Base-by-base conservation (phyloP, 1,284 basidiomycete species). In the Ceratobasidium theobromae region DNA sequence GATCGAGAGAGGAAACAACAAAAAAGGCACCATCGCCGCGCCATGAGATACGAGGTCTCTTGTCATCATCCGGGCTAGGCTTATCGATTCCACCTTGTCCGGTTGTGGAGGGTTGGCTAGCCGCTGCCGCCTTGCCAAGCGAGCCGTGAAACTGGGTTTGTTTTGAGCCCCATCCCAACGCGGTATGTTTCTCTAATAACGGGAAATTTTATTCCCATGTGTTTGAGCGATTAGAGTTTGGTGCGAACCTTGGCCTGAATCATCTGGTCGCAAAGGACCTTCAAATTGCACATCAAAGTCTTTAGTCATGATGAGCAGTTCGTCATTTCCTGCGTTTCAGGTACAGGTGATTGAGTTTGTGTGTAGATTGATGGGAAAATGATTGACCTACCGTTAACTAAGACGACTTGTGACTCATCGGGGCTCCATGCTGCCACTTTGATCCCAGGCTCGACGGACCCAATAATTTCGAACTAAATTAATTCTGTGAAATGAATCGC, bases 111-210 rank as follows among this genome's bases (percentile, higher is more conserved):
- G 82, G 81, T 68, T 85, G 84, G 1, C 76, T 73, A 1, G 76
- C 72, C 0, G 93, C 92, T 3, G 91, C 91, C 8, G 85, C 80
- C 76, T 98, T 99, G 30, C 97, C 97, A 3, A 95, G 81, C 0
- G 94, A 95, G 12, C 97, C 97, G 72, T 98, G 95, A 75, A 99
- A 99, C 75, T 99, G 97, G 0, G 97, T 99, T 72, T 91, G 84
- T 74, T 96, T 97, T 3, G 92, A 93, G 30, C 97, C 97, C 97
- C 97, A 99, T 8, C 97, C 97, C 64, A 98, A 92, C 71, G 95
- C 93, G 72, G 98, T 93, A 4, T 91, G 93, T 41, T 87, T 85
- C 75, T 94, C 94, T 93, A 72, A 1, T 43, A 55, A 30, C n/a
- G 16, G 14, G 25, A 54, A 23, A 45, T 45, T 51, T 67, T 9